Base-by-base conservation (phyloP, 306 rosid species). In the Benincasa hispida region DNA sequence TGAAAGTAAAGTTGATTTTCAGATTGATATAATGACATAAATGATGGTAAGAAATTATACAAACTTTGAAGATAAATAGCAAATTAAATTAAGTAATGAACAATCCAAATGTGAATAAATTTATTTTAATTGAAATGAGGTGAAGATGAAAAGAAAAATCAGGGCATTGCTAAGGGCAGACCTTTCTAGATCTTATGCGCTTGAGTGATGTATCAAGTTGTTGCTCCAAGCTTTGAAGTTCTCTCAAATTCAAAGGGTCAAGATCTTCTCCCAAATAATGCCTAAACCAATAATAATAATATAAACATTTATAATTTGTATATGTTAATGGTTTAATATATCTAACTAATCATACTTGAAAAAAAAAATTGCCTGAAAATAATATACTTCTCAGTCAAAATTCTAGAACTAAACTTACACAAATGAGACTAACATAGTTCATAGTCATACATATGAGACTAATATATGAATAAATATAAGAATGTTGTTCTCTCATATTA, bases 131-230 rank as follows among this genome's bases (percentile, higher is more conserved):
- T 37, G 19, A 37, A 39, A 69, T 69, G 34, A 37, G 8, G 50
- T 47, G 3, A 13, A 47, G 58, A 72, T 22, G 19, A 7, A 27
- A 5, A 50, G 15, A 7, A 48, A 13, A 41, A 0, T 25, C 28
- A 13, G 34, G 24, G 37, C 6, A 5, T 25, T 42, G 27, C 0
- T 75, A 4, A 37, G 2, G 41, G 76, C 41, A 47, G 17, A 92
- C 98, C 96, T 92, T 92, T 87, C 83, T 87, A 17, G 84, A 60
- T 87, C 98, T 75, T 70, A 92, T 78, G 41, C 96, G 92, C 89
- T 84, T 89, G 63, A 92, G 86, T 78, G 93, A 87, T 79, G 77
- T 48, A 34, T 89, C 94, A 57, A 92, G 87, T 72, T 89, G 98
- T 47, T 86, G 87, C 81, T 92, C 98, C 67, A 92, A 84, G 83